A percentile compares a stretch with the other conserved stretches of the same genome.
Conservation (phyloP, 306 rosid species). For the Urtica urens region DNA sequence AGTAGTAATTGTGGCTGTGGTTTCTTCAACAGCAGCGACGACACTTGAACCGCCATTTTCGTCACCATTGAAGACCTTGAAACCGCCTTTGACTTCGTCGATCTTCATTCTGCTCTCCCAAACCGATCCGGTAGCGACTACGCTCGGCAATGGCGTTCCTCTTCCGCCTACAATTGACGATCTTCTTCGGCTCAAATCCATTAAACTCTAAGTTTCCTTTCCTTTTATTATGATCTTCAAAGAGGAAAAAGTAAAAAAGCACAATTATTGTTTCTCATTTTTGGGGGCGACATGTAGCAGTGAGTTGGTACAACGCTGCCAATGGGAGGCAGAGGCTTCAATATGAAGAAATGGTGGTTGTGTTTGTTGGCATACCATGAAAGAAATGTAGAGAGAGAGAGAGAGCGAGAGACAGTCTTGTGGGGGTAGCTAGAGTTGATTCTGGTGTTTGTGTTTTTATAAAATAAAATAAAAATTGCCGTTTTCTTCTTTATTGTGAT, state of each 20-base stretch:
- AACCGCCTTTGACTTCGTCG: conserved; percentile 67
- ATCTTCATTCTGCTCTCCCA: conserved; percentile 84
- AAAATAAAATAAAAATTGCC: too few relatives aligned
- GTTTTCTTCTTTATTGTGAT: too few relatives aligned
- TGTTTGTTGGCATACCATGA: conserved; percentile 65
- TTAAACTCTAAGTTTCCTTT: conserved; percentile 18
- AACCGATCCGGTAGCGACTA: conserved; percentile 67
- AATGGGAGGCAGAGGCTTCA: conserved; percentile 42
- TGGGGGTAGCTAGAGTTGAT: conserved; percentile 10
- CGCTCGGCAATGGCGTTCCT: conserved; percentile 16
- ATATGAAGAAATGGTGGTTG: conserved; percentile 36
- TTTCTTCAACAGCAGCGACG: conserved; percentile 25
- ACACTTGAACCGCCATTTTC: background rate
- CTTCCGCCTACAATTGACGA: conserved; percentile 15
- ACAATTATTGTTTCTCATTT: background rate
- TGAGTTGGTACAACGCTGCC: background rate
- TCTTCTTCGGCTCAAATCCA: conserved; percentile 47
- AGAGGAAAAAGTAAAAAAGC: too few relatives aligned
- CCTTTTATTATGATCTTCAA: background rate
- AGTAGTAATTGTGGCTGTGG: conserved; percentile 4
- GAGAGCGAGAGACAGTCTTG: conserved; percentile 30
- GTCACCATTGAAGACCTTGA: conserved; percentile 61
- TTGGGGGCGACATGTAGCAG: conserved; percentile 18
- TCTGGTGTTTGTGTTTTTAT: too few relatives aligned
- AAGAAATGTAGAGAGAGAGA: too few relatives aligned